These are phyloP conservation scores for Podaxis sp. DNA, from an alignment of 768 basidiomycete genomes.

Conservation along the genomic window DNA sequence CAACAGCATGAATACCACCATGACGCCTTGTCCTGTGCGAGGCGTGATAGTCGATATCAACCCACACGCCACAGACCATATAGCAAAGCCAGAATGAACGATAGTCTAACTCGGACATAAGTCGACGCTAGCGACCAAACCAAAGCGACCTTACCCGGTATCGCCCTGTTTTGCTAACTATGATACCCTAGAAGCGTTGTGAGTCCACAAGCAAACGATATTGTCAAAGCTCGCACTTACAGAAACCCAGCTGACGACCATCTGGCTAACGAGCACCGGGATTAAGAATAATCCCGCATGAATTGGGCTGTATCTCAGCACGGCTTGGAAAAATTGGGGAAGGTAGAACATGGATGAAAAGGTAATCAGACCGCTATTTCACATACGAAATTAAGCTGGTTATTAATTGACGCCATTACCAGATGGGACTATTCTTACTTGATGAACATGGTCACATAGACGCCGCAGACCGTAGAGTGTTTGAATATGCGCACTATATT, in stretches of 20 bases:
- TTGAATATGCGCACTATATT: constrained; percentile 66
- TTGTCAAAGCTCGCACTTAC: constrained; percentile 26
- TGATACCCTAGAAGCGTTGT: constrained; percentile 40
- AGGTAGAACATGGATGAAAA: constrained; percentile 67
- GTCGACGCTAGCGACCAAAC: not conserved
- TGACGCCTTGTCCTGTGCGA: constrained; percentile 39
- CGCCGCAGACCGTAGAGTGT: constrained; percentile 59
- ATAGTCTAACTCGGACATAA: constrained; percentile 33
- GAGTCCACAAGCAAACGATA: not conserved
- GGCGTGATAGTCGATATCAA: constrained; percentile 59
- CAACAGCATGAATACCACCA: constrained; percentile 60
- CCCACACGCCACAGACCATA: constrained; percentile 70
- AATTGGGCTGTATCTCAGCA: constrained; percentile 61
- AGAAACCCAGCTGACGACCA: constrained; percentile 48
- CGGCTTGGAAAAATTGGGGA: constrained; percentile 74
- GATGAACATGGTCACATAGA: constrained; percentile 67
- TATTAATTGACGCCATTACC: not conserved
- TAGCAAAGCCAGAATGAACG: constrained; percentile 57
- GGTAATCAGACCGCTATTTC: constrained; percentile 50
- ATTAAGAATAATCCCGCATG: constrained; percentile 57
- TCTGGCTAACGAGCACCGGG: constrained; percentile 64
- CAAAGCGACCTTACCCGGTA: constrained; percentile 40
- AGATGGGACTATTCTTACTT: constrained; percentile 34
- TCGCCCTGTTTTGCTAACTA: constrained; percentile 59
- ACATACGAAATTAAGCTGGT: not conserved